These are phyloP conservation scores for Alloteropsis angusta DNA, from an alignment of 202 grass and related monocot genomes.

Conservation along the genomic window DNA sequence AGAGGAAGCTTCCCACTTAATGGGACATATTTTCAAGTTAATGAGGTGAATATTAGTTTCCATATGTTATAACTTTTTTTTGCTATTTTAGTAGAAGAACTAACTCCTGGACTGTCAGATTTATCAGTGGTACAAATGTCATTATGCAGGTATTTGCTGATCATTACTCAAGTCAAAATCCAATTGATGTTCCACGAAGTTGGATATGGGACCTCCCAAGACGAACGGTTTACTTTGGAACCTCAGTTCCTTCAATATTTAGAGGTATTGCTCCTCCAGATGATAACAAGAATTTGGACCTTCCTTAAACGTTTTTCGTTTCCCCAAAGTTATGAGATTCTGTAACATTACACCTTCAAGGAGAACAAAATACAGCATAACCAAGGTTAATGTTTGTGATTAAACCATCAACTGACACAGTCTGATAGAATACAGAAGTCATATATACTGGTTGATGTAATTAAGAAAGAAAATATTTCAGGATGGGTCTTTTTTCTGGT, in stretches of 20 bases:
- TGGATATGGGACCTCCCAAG: slow-evolving; percentile 82
- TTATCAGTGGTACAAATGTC: slow-evolving; percentile 27
- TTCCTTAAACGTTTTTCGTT: not conserved
- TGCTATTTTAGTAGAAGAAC: not conserved
- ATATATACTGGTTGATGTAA: no score
- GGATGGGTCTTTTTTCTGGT: no score
- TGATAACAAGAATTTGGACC: slow-evolving; percentile 1
- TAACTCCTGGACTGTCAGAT: not conserved
- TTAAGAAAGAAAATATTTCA: no score
- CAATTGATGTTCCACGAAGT: slow-evolving; percentile 51
- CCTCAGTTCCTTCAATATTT: slow-evolving; percentile 80
- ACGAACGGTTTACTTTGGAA: slow-evolving; percentile 86
- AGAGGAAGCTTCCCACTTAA: slow-evolving; percentile 92
- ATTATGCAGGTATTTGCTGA: slow-evolving; percentile 75
- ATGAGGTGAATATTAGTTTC: slow-evolving; percentile 53
- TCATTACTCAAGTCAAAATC: slow-evolving; percentile 56
- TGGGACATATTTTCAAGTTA: slow-evolving; percentile 96
- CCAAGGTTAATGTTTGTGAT: no score
- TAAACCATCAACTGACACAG: no score
- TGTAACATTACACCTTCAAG: no score
- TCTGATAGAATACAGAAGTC: no score
- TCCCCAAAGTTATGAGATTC: not conserved
- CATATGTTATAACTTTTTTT: not conserved
- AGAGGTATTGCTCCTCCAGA: slow-evolving; percentile 45
- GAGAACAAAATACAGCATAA: no score